A percentile compares a stretch with the other conserved stretches of the same genome.
Conservation (phyloP, 2,329 filamentous ascomycete species). For the Hypoxylon sp. region DNA sequence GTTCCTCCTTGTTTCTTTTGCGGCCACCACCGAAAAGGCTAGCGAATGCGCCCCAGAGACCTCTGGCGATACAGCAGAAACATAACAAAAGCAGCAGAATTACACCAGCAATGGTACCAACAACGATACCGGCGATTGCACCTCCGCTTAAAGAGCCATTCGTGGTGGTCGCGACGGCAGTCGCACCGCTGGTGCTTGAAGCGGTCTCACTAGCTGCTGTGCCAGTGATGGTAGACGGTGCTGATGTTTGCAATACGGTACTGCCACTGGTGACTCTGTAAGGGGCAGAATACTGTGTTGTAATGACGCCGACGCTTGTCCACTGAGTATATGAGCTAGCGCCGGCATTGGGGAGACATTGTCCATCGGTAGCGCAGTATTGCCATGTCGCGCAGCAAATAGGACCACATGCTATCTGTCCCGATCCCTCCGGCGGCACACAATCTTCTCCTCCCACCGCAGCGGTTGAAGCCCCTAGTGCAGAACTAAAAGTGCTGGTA, state of each 20-base stretch:
- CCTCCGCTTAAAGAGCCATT: constrained; percentile 67
- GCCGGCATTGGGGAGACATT: constrained; percentile 62
- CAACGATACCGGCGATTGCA: constrained; percentile 83
- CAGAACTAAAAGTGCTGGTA: constrained; percentile 66
- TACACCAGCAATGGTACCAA: constrained; percentile 74
- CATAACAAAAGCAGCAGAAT: constrained; percentile 73
- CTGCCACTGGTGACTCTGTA: constrained; percentile 63
- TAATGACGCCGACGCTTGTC: constrained; percentile 58
- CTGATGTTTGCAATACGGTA: constrained; percentile 47
- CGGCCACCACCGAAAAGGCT: constrained; percentile 67
- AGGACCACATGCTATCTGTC: constrained; percentile 69
- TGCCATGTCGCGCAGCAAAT: constrained; percentile 77
- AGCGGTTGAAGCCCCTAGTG: constrained; percentile 55
- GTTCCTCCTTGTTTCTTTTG: constrained; percentile 59
- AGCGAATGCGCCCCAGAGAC: constrained; percentile 66
- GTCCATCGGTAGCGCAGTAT: constrained; percentile 67
- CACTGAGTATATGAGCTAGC: constrained; percentile 52
- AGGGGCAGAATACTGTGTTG: constrained; percentile 63
- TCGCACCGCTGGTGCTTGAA: constrained; percentile 58
- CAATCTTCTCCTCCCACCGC: constrained; percentile 54
- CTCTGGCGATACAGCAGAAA: constrained; percentile 75
- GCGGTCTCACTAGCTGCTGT: constrained; percentile 61
- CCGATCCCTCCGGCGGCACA: constrained; percentile 56
- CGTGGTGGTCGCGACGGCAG: constrained; percentile 52
- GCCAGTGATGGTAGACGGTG: constrained; percentile 64